These are phyloP conservation scores for Rhododendron vialii DNA, from an alignment of 148 eudicot genomes.

Conservation along the genomic window DNA sequence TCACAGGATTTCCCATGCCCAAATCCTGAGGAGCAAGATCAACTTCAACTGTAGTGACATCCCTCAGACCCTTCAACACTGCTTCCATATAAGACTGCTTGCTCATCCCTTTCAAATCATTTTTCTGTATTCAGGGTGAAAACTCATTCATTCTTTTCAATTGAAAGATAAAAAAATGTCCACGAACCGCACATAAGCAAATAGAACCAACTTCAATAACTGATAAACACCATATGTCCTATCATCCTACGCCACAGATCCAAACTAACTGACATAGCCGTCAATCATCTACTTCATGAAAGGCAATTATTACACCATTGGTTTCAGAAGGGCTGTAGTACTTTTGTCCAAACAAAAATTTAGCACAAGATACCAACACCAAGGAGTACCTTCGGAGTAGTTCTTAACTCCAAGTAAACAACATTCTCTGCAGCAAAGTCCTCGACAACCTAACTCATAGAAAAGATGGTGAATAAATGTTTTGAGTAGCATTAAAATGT, in stretches of 20 bases:
- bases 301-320: background rate
- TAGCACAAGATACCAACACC: background rate
- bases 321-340: background rate
- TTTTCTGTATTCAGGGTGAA: constrained; percentile 37
- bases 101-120: constrained; percentile 77
- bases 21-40: constrained; percentile 36
- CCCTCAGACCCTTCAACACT: constrained; percentile 71
- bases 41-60: constrained; percentile 56
- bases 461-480: background rate
- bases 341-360: background rate
- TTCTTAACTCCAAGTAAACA: constrained; percentile 90
- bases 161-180: background rate
- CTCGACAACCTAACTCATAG: constrained; percentile 63
- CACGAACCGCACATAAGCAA: background rate
- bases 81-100: constrained; percentile 87
- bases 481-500: background rate
- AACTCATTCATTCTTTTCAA: background rate
- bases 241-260: background rate
- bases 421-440: constrained; percentile 97
- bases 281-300: background rate
- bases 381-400: constrained; percentile 83
- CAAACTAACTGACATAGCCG: background rate
- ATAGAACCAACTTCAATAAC: constrained; percentile 3
- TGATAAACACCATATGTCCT: background rate
- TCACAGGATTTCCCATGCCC: constrained; percentile 15